Evolutionary conservation across 306 rosid genomes (phyloP).

Genomic region (Echinosophora koreensis): DNA sequence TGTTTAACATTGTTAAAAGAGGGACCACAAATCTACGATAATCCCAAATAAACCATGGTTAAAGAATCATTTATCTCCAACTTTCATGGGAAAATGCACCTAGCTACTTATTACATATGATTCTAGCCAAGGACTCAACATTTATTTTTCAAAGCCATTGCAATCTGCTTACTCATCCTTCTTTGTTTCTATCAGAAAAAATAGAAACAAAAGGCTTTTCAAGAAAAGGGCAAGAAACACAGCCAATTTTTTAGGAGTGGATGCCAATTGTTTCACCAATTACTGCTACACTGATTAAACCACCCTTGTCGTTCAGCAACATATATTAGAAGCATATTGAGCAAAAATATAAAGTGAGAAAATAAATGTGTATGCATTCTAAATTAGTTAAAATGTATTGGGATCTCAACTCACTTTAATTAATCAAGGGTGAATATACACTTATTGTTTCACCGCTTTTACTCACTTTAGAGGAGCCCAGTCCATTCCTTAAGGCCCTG

Average conservation of each 20-base stretch:
- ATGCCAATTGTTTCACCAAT: slow-evolving; percentile 35
- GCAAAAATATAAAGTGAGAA: too few species aligned
- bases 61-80: slow-evolving; percentile 48
- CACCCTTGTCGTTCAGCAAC: slow-evolving; percentile 17
- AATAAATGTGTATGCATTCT: too few species aligned
- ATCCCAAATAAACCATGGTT: slow-evolving; percentile 39
- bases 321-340: not conserved
- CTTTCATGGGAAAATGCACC: slow-evolving; percentile 53
- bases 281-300: slow-evolving; percentile 18
- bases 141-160: slow-evolving; percentile 38
- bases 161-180: slow-evolving; percentile 46
- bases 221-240: slow-evolving; percentile 41
- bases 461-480: too few species aligned
- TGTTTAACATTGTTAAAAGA: not conserved
- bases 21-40: slow-evolving; percentile 31
- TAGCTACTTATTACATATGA: not conserved
- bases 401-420: too few species aligned
- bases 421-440: too few species aligned
- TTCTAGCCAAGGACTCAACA: slow-evolving; percentile 17
- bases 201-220: slow-evolving; percentile 13
- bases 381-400: too few species aligned
- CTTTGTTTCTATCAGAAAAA: slow-evolving; percentile 44
- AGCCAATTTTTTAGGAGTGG: slow-evolving; percentile 50
- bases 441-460: too few species aligned
- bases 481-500: too few species aligned